These are phyloP conservation scores for Lomentospora prolificans DNA, from an alignment of 2,329 filamentous ascomycete genomes.

Conservation along the genomic window DNA sequence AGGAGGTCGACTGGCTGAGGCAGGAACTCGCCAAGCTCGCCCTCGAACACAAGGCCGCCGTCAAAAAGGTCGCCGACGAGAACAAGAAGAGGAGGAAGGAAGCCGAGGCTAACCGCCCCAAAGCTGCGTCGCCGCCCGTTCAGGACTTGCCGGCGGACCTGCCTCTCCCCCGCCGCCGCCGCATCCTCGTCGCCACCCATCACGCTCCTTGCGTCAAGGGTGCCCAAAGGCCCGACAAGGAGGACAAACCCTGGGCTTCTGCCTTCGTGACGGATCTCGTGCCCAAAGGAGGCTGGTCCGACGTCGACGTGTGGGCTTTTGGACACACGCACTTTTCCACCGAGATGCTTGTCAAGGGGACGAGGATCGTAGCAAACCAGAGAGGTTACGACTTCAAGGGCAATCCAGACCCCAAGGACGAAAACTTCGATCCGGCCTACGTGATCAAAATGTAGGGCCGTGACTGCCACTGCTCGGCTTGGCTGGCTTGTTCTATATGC, in stretches of 20 bases:
- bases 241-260: conserved; percentile 32
- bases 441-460: not conserved
- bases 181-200: conserved; percentile 43
- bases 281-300: conserved; percentile 6
- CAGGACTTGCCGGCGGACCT: not conserved
- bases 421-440: not conserved
- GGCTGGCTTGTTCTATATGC: too few species aligned
- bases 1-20: conserved; percentile 41
- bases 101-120: not conserved
- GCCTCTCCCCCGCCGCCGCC: conserved; percentile 7
- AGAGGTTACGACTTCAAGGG: conserved; percentile 23
- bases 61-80: not conserved
- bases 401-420: not conserved
- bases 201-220: conserved; percentile 43
- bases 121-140: not conserved
- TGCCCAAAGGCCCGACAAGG: conserved; percentile 38
- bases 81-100: not conserved
- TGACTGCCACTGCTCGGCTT: not conserved
- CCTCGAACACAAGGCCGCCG: conserved; percentile 8
- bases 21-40: conserved; percentile 21
- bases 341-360: conserved; percentile 21
- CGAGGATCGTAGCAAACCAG: conserved; percentile 34
- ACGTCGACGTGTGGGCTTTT: conserved; percentile 32
- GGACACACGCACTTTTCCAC: conserved; percentile 39
- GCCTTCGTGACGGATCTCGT: conserved; percentile 44